A percentile compares a stretch with the other conserved stretches of the same genome.
phyloP scores from a whole-genome alignment of 306 rosid species.

The Myrica gale region DNA sequence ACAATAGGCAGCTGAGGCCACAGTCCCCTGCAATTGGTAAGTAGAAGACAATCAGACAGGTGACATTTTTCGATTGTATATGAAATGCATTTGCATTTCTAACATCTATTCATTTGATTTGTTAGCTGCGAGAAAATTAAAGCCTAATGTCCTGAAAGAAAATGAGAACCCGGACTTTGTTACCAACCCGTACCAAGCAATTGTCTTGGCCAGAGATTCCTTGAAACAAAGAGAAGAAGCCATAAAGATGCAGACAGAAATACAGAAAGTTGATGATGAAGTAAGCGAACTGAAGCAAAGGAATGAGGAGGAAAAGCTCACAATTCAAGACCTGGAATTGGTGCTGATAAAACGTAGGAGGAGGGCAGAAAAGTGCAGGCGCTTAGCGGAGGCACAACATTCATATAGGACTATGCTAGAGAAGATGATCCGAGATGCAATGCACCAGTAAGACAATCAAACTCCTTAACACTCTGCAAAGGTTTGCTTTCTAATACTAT shows the following conservation, averaged over 20 bases:
- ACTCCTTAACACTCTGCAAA: neutral
- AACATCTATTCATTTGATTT: constrained; percentile 9
- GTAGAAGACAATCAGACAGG: constrained; percentile 25
- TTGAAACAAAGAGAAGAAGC: constrained; percentile 79
- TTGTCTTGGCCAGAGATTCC: constrained; percentile 88
- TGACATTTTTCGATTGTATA: neutral
- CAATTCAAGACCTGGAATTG: constrained; percentile 75
- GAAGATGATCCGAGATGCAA: constrained; percentile 95
- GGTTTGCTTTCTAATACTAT: neutral
- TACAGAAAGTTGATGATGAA: constrained; percentile 66
- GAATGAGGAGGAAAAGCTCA: constrained; percentile 75
- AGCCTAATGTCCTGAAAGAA: constrained; percentile 52
- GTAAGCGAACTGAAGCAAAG: constrained; percentile 61
- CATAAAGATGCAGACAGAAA: constrained; percentile 64
- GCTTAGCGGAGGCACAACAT: constrained; percentile 86
- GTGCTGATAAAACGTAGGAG: constrained; percentile 62
- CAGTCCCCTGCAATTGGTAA: constrained; percentile 67
- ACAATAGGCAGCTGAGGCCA: constrained; percentile 60
- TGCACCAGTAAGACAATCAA: constrained; percentile 81
- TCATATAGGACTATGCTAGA: constrained; percentile 79
- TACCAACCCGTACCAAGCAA: constrained; percentile 71
- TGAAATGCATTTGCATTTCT: constrained; percentile 9
- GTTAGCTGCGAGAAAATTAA: constrained; percentile 52
- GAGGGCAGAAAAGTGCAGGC: constrained; percentile 84
- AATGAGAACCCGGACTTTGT: constrained; percentile 66